Percentiles rank a stretch among this genome's conserved stretches.
These are phyloP conservation scores for Geosmithia morbida DNA, from an alignment of 2,329 filamentous ascomycete genomes.

Conservation along the genomic window DNA sequence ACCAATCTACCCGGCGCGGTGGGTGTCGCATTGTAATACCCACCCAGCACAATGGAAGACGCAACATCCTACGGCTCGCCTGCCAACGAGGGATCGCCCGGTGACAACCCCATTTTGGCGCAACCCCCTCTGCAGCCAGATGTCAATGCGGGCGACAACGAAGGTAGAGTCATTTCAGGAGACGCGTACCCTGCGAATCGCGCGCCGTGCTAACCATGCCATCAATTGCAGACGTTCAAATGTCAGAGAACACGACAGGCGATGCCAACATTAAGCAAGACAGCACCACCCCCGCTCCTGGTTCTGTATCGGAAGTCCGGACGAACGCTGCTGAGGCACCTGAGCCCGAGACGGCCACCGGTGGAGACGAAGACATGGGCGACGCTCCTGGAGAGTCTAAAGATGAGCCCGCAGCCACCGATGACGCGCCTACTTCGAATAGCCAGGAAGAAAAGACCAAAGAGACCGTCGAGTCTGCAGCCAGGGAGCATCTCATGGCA, in stretches of 20 bases:
- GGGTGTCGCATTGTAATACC: not conserved
- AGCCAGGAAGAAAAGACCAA: constrained; percentile 56
- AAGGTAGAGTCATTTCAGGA: constrained; percentile 24
- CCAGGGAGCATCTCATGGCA: constrained; percentile 79
- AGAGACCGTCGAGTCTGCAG: constrained; percentile 67
- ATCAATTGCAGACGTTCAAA: constrained; percentile 41
- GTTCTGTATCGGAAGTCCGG: constrained; percentile 43
- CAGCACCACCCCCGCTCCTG: constrained; percentile 41
- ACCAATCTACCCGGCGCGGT: not conserved
- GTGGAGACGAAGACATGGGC: constrained; percentile 70
- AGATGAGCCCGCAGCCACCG: constrained; percentile 29
- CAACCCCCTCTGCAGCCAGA: constrained; percentile 38
- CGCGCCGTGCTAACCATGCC: not conserved
- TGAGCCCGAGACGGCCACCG: constrained; percentile 35
- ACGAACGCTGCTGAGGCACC: constrained; percentile 50
- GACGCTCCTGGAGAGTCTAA: constrained; percentile 44
- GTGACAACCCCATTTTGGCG: constrained; percentile 39
- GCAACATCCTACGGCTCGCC: constrained; percentile 42
- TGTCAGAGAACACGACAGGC: constrained; percentile 42
- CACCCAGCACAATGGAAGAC: constrained; percentile 36
- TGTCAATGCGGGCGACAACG: constrained; percentile 17
- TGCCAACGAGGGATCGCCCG: constrained; percentile 38
- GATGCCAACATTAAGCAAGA: constrained; percentile 46
- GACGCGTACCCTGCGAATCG: not conserved
- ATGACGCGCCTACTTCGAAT: constrained; percentile 22